Evolutionary conservation across 169 alveolate species (phyloP).

Genomic region (Plasmodium knowlesi): DNA sequence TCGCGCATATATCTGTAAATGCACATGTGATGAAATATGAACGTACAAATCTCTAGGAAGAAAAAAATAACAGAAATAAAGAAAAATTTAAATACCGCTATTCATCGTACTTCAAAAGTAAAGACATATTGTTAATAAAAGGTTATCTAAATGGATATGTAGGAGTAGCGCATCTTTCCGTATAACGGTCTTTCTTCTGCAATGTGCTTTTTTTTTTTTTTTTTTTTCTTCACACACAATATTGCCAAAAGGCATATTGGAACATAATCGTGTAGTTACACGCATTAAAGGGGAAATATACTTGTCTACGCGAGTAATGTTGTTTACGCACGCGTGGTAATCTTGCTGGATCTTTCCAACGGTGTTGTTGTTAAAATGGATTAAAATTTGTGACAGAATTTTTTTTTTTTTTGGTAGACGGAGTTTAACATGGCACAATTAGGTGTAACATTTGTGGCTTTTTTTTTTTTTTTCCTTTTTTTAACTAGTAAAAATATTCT

Average conservation of each 20-base stretch:
- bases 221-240: background rate
- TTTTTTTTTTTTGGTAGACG: background rate
- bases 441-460: background rate
- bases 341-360: background rate
- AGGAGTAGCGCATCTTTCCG: background rate
- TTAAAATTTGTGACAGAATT: background rate
- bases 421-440: background rate
- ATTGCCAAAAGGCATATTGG: background rate
- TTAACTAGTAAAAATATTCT: background rate
- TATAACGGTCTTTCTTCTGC: background rate
- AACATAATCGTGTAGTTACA: constrained; percentile 63
- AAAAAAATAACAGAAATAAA: constrained; percentile 20
- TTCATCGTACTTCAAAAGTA: constrained; percentile 6
- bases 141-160: constrained; percentile 3
- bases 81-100: constrained; percentile 3
- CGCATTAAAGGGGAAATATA: background rate
- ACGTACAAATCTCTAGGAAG: constrained; percentile 4
- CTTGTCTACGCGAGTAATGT: background rate
- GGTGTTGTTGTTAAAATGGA: constrained; percentile 7
- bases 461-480: background rate
- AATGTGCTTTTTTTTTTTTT: constrained; percentile 14
- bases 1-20: constrained; percentile 10
- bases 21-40: constrained; percentile 1
- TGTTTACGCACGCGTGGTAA: background rate
- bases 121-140: background rate